These are phyloP conservation scores for Scheffersomyces quercinus DNA, from an alignment of 1,139 yeast species.

Conservation along the genomic window DNA sequence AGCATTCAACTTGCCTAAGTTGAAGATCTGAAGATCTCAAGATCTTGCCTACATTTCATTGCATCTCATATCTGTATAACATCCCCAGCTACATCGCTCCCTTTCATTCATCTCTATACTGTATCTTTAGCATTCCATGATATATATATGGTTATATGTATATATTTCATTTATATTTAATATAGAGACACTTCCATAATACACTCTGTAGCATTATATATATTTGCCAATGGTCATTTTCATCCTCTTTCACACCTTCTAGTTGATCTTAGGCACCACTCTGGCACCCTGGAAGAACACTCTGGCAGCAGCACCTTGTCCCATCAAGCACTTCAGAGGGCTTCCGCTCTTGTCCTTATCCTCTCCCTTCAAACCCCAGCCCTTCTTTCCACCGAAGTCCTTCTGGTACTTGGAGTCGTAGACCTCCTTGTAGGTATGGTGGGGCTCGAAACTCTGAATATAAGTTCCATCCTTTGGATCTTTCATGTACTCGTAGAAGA, in stretches of 20 bases:
- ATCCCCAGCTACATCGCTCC: background rate
- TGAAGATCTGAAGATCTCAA: conserved; percentile 44
- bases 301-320: conserved; percentile 67
- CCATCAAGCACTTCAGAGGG: conserved; percentile 60
- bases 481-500: conserved; percentile 57
- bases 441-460: conserved; percentile 62
- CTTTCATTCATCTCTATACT: background rate
- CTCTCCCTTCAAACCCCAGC: conserved; percentile 52
- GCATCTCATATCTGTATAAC: conserved; percentile 1
- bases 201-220: too few relatives aligned
- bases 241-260: background rate
- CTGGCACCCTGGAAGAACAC: conserved; percentile 71
- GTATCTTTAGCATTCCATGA: background rate
- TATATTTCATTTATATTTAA: too few relatives aligned
- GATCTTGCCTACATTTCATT: conserved; percentile 1
- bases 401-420: conserved; percentile 50
- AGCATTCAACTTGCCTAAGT: conserved; percentile 74
- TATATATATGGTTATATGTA: background rate
- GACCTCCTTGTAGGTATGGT: conserved; percentile 50
- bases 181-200: too few relatives aligned
- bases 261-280: conserved; percentile 32
- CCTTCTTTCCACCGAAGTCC: conserved; percentile 58
- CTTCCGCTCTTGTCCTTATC: conserved; percentile 38
- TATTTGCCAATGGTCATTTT: too few relatives aligned
- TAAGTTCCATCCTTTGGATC: conserved; percentile 64